Evolutionary conservation across 1,139 yeast species (phyloP).

Genomic region (Hemisphaericaspora lyxosophila): DNA sequence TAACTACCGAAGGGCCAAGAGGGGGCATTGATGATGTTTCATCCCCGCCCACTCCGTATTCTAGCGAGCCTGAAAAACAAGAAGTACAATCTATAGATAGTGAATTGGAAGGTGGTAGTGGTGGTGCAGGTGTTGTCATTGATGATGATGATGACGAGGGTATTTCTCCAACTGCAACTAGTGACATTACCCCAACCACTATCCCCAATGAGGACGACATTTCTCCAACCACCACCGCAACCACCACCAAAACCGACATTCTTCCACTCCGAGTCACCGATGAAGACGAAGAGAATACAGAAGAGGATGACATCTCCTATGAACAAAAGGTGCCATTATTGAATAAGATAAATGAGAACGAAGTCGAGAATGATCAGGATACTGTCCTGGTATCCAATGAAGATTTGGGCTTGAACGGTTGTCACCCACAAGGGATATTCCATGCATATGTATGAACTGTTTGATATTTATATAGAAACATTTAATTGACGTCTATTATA

Average conservation of each 20-base stretch:
- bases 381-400: too few species aligned
- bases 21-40: neutral
- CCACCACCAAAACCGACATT: neutral
- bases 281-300: neutral
- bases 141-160: constrained; percentile 1
- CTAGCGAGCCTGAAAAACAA: neutral
- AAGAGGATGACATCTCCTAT: neutral
- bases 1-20: neutral
- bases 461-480: too few species aligned
- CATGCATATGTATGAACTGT: too few species aligned
- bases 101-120: neutral
- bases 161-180: neutral
- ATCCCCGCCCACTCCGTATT: neutral
- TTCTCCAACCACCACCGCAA: neutral
- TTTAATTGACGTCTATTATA: too few species aligned
- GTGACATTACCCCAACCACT: neutral
- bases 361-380: neutral
- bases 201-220: neutral
- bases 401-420: too few species aligned
- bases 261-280: neutral
- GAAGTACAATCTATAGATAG: neutral
- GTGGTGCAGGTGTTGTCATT: neutral
- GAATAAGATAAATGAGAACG: neutral
- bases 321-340: neutral
- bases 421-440: too few species aligned